Percentiles rank a stretch among this genome's conserved stretches.
Conservation (phyloP, 1,139 yeast genomes). For the Yamadazyma conglobata region DNA sequence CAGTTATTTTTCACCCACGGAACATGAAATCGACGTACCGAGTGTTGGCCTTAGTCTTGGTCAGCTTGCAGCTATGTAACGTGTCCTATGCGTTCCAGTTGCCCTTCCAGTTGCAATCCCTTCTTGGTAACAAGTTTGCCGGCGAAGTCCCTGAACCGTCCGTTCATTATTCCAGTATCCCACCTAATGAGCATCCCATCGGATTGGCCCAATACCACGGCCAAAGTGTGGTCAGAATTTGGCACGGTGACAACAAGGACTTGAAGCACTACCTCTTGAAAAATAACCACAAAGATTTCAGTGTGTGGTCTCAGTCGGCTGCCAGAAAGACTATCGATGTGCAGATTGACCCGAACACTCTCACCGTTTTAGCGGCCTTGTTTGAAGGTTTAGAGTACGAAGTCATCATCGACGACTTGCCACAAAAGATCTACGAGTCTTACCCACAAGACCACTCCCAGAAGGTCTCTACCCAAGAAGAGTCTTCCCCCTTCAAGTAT, state of each 20-base stretch:
- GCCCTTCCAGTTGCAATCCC: too few species aligned
- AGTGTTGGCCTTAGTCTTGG: too few species aligned
- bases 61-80: too few species aligned
- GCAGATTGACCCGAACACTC: slow-evolving; percentile 25
- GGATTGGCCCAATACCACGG: slow-evolving; percentile 47
- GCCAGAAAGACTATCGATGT: slow-evolving; percentile 28
- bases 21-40: too few species aligned
- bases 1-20: too few species aligned
- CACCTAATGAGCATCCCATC: slow-evolving; percentile 36
- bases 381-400: slow-evolving; percentile 24
- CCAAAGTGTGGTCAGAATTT: slow-evolving; percentile 49
- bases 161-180: slow-evolving; percentile 17
- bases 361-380: slow-evolving; percentile 20
- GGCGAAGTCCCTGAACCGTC: not conserved
- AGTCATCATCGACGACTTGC: slow-evolving; percentile 52
- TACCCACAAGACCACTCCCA: slow-evolving; percentile 33
- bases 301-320: slow-evolving; percentile 33
- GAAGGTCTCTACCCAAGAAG: slow-evolving; percentile 9
- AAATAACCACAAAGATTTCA: slow-evolving; percentile 13
- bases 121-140: too few species aligned
- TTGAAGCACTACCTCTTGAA: slow-evolving; percentile 20
- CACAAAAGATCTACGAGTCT: slow-evolving; percentile 54
- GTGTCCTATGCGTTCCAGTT: too few species aligned
- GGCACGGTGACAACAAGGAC: slow-evolving; percentile 17
- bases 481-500: slow-evolving; percentile 14